Base-by-base conservation (phyloP, 306 rosid species). In the Lotus japonicus region DNA sequence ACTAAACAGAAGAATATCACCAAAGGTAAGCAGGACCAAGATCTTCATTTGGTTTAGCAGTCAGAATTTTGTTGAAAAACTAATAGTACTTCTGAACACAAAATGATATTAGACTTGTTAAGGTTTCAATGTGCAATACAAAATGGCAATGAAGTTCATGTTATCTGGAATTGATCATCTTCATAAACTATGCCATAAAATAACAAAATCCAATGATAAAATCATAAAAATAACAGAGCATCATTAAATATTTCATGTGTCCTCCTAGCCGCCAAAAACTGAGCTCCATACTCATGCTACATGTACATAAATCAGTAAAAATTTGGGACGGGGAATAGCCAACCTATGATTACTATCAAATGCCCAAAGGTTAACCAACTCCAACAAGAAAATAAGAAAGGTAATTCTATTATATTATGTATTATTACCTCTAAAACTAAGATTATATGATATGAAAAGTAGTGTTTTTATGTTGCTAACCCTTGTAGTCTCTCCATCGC, bases 1-100 rank as follows among this genome's bases (percentile, higher is more conserved):
- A 61, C 62, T 38, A 61, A 21, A 21, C 23, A 21, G 23, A 21
- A 35, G 35, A 39, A 70, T 54, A 61, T 58, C 21, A 42, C 48
- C 21, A 67, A 5, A n/a, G 26, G 42, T 39, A 72, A 5, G n/a
- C 76, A 68, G 63, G 48, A 44, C 45, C 58, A 73, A 50, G 60
- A 41, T 55, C 54, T 11, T 10, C 18, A 51, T 4, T 71, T 45
- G 36, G 44, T 49, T 68, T 19, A 62, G 56, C 52, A 9, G 56
- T 28, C 64, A 5, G 49, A 58, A 36, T 48, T 45, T 61, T 19
- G 18, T 46, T 13, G 4, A 19, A 54, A 62, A 26, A 21, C n/a
- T n/a, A n/a, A n/a, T n/a, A n/a, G 23, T 58, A 54, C 4, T 43
- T 33, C 28, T 2, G 9, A 51, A 36, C 38, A 69, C 16, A 9